Conservation (phyloP, 805 yeast species). For the Teunomyces atbi region DNA sequence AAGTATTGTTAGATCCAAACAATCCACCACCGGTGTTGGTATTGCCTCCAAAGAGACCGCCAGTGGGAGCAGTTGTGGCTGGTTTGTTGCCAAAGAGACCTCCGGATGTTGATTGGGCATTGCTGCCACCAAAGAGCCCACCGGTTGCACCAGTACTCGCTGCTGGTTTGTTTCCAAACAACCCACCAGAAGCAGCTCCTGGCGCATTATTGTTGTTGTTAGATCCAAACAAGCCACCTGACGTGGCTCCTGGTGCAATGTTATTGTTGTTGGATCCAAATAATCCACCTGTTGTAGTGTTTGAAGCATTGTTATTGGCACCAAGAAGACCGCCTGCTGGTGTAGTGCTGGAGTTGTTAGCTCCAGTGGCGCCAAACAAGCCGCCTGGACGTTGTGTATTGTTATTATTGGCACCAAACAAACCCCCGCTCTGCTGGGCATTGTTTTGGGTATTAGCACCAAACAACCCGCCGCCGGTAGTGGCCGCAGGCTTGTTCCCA, state of each 20-base stretch:
- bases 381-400: slow-evolving; percentile 7
- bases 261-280: slow-evolving; percentile 26
- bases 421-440: slow-evolving; percentile 3
- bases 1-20: slow-evolving; percentile 7
- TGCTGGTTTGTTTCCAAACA: slow-evolving; percentile 2
- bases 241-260: background rate
- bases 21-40: slow-evolving; percentile 9
- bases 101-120: slow-evolving; percentile 5
- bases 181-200: slow-evolving; percentile 9
- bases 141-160: background rate
- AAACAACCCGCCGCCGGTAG: slow-evolving; percentile 25
- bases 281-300: slow-evolving; percentile 19
- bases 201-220: background rate
- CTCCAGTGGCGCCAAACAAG: slow-evolving; percentile 5
- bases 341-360: slow-evolving; percentile 1
- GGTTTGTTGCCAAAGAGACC: slow-evolving; percentile 10
- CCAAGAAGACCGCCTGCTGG: slow-evolving; percentile 11
- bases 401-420: slow-evolving; percentile 1
- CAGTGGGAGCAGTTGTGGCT: slow-evolving; percentile 11
- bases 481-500: slow-evolving; percentile 18
- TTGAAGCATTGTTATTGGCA: slow-evolving; percentile 6
- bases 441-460: slow-evolving; percentile 9
- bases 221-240: slow-evolving; percentile 9
- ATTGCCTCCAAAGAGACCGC: slow-evolving; percentile 9
- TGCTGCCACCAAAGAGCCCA: slow-evolving; percentile 13